A percentile compares a stretch with the other conserved stretches of the same genome.
phyloP scores from a whole-genome alignment of 2,329 filamentous ascomycete genomes.

The Acephala macrosclerotiorum region DNA sequence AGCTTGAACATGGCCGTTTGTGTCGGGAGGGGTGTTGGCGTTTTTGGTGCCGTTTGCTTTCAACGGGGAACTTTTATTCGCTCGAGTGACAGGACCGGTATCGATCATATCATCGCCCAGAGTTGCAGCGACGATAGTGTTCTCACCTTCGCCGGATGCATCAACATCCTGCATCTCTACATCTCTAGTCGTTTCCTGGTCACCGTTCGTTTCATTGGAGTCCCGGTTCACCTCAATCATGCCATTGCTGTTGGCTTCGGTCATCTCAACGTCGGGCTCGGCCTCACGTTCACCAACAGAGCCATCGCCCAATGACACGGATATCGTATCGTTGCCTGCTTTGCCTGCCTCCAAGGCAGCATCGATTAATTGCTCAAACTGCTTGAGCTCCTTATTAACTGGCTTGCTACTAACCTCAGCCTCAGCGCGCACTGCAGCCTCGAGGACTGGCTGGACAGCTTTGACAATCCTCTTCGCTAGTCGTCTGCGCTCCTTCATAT shows the following conservation, averaged over 20 bases:
- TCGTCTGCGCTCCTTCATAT: slow-evolving; percentile 82
- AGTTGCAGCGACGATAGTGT: slow-evolving; percentile 20
- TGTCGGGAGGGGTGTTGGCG: slow-evolving; percentile 55
- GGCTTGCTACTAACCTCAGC: slow-evolving; percentile 78
- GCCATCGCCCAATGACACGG: slow-evolving; percentile 49
- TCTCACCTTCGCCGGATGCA: slow-evolving; percentile 36
- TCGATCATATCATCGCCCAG: slow-evolving; percentile 26
- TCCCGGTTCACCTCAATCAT: slow-evolving; percentile 19
- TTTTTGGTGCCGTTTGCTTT: slow-evolving; percentile 31
- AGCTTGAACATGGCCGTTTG: slow-evolving; percentile 51
- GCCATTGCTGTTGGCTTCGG: slow-evolving; percentile 29
- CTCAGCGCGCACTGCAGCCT: slow-evolving; percentile 80
- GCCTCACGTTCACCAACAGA: slow-evolving; percentile 52
- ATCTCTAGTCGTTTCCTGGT: slow-evolving; percentile 38
- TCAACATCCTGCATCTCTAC: slow-evolving; percentile 47
- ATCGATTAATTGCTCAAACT: slow-evolving; percentile 78
- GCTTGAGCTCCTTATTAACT: slow-evolving; percentile 72
- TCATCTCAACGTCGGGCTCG: slow-evolving; percentile 34
- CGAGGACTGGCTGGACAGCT: slow-evolving; percentile 77
- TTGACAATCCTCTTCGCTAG: slow-evolving; percentile 91
- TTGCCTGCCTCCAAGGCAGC: slow-evolving; percentile 72
- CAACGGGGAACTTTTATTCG: neutral
- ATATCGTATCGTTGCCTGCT: slow-evolving; percentile 49
- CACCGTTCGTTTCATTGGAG: slow-evolving; percentile 15
- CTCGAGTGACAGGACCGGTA: slow-evolving; percentile 35